Percentiles rank a stretch among this genome's conserved stretches.
phyloP scores from a whole-genome alignment of 2,329 filamentous ascomycete species.

The Biscogniauxia marginata region DNA sequence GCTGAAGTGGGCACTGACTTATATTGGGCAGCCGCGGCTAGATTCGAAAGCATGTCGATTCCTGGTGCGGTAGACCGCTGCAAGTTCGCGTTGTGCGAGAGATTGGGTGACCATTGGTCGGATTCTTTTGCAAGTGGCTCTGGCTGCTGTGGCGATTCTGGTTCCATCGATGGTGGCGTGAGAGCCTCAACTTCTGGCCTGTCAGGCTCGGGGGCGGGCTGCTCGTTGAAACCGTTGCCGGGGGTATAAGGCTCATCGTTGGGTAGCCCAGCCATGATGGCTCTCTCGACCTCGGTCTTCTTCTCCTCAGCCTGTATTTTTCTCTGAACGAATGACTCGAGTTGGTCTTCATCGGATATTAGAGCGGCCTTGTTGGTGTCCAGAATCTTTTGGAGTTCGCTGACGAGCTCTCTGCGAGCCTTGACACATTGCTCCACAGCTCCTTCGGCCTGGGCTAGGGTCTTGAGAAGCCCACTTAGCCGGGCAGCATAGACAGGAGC shows the following conservation, averaged over 20 bases:
- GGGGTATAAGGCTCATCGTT: constrained; percentile 53
- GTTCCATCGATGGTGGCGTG: constrained; percentile 68
- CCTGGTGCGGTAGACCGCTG: constrained; percentile 28
- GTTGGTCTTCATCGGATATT: constrained; percentile 64
- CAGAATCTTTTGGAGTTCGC: constrained; percentile 78
- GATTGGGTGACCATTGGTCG: constrained; percentile 21
- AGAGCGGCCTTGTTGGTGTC: constrained; percentile 70
- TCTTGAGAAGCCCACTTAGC: constrained; percentile 85
- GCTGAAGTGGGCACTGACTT: constrained; percentile 49
- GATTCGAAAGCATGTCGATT: constrained; percentile 41
- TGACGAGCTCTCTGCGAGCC: constrained; percentile 73
- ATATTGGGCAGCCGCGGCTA: constrained; percentile 40
- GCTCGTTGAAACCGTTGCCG: constrained; percentile 45
- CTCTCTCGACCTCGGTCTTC: constrained; percentile 86
- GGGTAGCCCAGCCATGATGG: constrained; percentile 80
- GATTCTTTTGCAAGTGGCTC: constrained; percentile 18
- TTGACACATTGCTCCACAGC: constrained; percentile 89
- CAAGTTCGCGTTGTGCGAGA: constrained; percentile 22
- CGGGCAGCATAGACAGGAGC: constrained; percentile 90
- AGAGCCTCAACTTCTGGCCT: constrained; percentile 83
- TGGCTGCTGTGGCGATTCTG: constrained; percentile 18
- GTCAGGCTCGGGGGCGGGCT: constrained; percentile 57
- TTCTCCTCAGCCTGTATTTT: constrained; percentile 74
- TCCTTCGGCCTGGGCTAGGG: constrained; percentile 81
- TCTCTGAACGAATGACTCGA: constrained; percentile 63